phyloP scores from a whole-genome alignment of 2,329 filamentous ascomycete genomes.

The Meredithiella fracta region DNA sequence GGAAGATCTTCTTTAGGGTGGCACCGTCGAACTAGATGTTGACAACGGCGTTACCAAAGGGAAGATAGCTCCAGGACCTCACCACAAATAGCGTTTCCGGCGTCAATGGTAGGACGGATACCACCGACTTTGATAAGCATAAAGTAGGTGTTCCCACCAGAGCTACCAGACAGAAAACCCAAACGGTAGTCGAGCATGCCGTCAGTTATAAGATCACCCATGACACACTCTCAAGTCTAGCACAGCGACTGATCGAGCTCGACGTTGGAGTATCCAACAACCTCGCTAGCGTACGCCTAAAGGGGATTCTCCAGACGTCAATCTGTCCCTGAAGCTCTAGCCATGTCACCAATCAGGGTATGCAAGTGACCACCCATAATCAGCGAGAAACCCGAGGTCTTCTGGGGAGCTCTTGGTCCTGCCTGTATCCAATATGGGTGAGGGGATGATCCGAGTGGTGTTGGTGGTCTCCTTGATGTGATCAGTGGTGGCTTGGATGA shows the following conservation, averaged over 20 bases:
- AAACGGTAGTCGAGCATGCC: slow-evolving; percentile 45
- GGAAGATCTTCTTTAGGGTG: slow-evolving; percentile 39
- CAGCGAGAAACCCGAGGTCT: slow-evolving; percentile 47
- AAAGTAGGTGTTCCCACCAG: slow-evolving; percentile 28
- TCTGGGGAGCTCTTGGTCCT: slow-evolving; percentile 43
- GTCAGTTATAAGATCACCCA: slow-evolving; percentile 39
- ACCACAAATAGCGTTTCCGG: slow-evolving; percentile 44
- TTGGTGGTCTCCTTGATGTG: slow-evolving; percentile 44
- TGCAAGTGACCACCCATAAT: slow-evolving; percentile 49
- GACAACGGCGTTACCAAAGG: slow-evolving; percentile 48
- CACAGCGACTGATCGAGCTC: slow-evolving; percentile 44
- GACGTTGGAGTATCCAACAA: slow-evolving; percentile 37
- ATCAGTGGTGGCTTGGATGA: slow-evolving; percentile 45
- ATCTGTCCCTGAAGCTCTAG: slow-evolving; percentile 44
- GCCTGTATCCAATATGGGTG: slow-evolving; percentile 50
- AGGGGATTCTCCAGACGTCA: slow-evolving; percentile 40
- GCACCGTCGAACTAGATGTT: slow-evolving; percentile 37
- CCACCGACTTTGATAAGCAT: slow-evolving; percentile 49
- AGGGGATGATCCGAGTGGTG: slow-evolving; percentile 47
- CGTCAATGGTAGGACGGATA: slow-evolving; percentile 45
- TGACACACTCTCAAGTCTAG: slow-evolving; percentile 39
- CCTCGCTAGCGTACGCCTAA: slow-evolving; percentile 40
- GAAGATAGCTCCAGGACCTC: slow-evolving; percentile 47
- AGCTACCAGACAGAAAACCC: slow-evolving; percentile 28
- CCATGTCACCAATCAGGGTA: slow-evolving; percentile 43